Evolutionary conservation across 805 yeast genomes (phyloP), one percentile per base, ranked within the genome.

Genomic region (Lachancea lanzarotensis): DNA sequence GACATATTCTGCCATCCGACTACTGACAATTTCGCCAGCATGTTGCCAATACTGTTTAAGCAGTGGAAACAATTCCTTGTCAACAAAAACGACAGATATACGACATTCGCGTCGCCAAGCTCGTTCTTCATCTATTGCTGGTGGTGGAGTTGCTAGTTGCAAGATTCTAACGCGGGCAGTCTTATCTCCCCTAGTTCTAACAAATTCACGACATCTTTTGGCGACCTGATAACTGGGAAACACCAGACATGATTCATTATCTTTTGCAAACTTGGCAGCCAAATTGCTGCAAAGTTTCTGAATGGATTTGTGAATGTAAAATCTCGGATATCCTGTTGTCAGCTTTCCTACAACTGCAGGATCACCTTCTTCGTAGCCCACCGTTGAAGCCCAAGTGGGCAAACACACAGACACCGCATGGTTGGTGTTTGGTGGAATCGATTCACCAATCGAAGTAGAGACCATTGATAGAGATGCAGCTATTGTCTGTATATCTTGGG

Each of bases 41-140:
- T 90, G 96, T 63, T 91, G 97, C 98, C 98, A 93, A 67, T 87
- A 93, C 55, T 79, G 79, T 60, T 87, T 89, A 33, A 93, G 90
- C 3, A 84, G 62, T 1, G 77, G 63, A 50, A 72, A 79, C 47
- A 74, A 79, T 2, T 71, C 68, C 1, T 70, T 63, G 1, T 86
- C 86, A 56, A 84, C 85, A 49, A 93, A 81, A n/a, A 89, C 87
- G 17, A 79, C 84, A 0, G 90, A 83, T 44, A 91, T 76, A 34
- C 76, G 76, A 12, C 89, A 78, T 54, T 82, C 90, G 22, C 79
- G 69, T 47, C 79, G 73, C 49, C 73, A 73, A 1, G 79, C 72
- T 45, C 68, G 73, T 51, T 84, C 93, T 35, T 75, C 79, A 15
- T 73, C 76, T 16, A 67, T 71, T 35, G 68, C 62, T 3, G 95